phyloP scores from a whole-genome alignment of 495 filamentous ascomycete species.

The Penicillium steckii region DNA sequence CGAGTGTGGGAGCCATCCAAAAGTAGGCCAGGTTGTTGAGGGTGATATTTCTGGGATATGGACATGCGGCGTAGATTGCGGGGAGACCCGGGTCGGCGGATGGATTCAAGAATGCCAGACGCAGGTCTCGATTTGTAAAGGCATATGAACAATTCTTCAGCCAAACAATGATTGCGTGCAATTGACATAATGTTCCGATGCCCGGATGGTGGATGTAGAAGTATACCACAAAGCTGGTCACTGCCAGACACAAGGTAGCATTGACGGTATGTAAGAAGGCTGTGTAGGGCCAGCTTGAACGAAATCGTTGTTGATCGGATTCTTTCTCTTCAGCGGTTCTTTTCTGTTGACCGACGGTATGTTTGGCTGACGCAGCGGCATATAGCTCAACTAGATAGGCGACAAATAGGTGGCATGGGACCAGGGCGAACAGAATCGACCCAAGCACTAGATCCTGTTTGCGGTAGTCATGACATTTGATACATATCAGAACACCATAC shows the following conservation, averaged over 20 bases:
- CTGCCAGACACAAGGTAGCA: slow-evolving; percentile 71
- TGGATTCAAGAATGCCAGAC: slow-evolving; percentile 79
- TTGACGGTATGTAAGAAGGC: slow-evolving; percentile 79
- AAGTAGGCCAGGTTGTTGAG: slow-evolving; percentile 86
- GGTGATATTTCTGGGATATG: slow-evolving; percentile 89
- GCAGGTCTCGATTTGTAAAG: slow-evolving; percentile 92
- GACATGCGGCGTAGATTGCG: slow-evolving; percentile 75
- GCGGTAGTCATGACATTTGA: slow-evolving; percentile 86
- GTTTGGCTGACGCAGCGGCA: slow-evolving; percentile 73
- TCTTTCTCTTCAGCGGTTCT: slow-evolving; percentile 57
- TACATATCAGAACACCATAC: slow-evolving; percentile 92
- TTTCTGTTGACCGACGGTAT: slow-evolving; percentile 60
- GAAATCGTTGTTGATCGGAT: slow-evolving; percentile 51
- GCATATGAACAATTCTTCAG: slow-evolving; percentile 95
- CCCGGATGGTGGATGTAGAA: slow-evolving; percentile 86
- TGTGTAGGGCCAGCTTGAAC: slow-evolving; percentile 73
- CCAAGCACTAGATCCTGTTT: slow-evolving; percentile 75
- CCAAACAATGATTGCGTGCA: slow-evolving; percentile 94
- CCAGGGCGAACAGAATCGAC: slow-evolving; percentile 72
- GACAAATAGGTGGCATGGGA: slow-evolving; percentile 84
- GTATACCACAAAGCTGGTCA: slow-evolving; percentile 86
- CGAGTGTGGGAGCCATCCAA: slow-evolving; percentile 93
- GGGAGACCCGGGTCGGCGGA: slow-evolving; percentile 60
- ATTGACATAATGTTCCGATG: slow-evolving; percentile 85
- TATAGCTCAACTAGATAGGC: slow-evolving; percentile 84